Evolutionary conservation across 495 filamentous ascomycete genomes (phyloP).

Genomic region (Xylaria telfairii): DNA sequence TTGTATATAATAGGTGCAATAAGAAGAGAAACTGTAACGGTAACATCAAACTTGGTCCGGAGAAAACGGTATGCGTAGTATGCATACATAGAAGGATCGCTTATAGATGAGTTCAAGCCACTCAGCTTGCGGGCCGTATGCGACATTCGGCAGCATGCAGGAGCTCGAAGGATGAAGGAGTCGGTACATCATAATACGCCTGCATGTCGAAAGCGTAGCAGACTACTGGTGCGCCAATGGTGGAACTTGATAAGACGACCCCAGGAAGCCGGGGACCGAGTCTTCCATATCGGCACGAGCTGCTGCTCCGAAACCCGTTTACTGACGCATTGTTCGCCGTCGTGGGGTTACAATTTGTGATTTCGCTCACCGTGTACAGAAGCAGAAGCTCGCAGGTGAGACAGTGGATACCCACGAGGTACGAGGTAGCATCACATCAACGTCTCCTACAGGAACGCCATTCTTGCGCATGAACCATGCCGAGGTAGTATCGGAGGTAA

Average conservation of each 20-base stretch:
- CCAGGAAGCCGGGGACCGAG: background rate
- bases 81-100: slow-evolving; percentile 2
- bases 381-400: background rate
- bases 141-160: background rate
- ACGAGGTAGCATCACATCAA: background rate
- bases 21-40: background rate
- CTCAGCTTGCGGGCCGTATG: slow-evolving; percentile 6
- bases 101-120: background rate
- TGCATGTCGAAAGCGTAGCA: background rate
- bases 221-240: background rate
- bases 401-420: background rate
- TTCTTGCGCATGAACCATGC: background rate
- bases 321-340: background rate
- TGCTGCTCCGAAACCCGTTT: slow-evolving; percentile 5
- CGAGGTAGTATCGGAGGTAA: background rate
- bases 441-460: background rate
- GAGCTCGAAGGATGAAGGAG: slow-evolving; percentile 9
- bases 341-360: background rate
- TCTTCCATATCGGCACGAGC: background rate
- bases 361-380: background rate
- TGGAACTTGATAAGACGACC: background rate
- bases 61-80: background rate
- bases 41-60: background rate
- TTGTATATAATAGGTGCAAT: background rate
- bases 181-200: background rate